Evolutionary conservation across 2,329 filamentous ascomycete genomes (phyloP), one percentile per base, ranked within the genome.

Genomic region (Aureobasidium leucospermi): DNA sequence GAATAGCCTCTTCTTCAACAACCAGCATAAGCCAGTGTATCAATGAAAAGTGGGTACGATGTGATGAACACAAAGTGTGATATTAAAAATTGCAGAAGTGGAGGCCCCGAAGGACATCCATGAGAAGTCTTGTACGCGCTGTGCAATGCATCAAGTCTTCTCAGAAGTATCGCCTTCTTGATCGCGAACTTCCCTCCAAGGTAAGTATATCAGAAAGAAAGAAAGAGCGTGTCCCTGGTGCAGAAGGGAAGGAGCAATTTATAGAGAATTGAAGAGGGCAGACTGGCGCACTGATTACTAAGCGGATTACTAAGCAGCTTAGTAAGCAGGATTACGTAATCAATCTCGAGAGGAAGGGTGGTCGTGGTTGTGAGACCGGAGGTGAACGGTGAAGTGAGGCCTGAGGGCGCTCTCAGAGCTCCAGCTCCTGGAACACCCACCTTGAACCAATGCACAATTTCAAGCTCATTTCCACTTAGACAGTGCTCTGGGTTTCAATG

Each of bases 31-130:
- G 38, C 52, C n/a, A 46, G 28, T 31, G 6, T 10, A 56, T 41
- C 39, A 32, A 56, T 56, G 52, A 56, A 56, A 56, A 56, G 39
- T 6, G 13, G 23, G 10, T 10, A 15, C 45, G 23, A 23, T 23
- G 23, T 23, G 23, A 23, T 23, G 23, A 23, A 32, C 28, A 31
- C 5, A 32, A 6, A 47, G 36, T 42, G 16, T 47, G 45, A 47
- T 6, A 53, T 29, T 4, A 56, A 46, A 56, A 56, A 56, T 56
- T 56, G 13, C 52, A 13, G 6, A 11, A 15, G 23, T 56, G 13
- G 29, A 56, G 52, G 32, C 39, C 57, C 57, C 45, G 46, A 52
- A 59, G 45, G 45, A 59, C 42, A 52, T 49, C 46, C 19, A 59
- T 43, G 29, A 38, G 28, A 13, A 43, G 46, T 46, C 57, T 19